Percentiles rank a stretch among this genome's conserved stretches.
These are phyloP conservation scores for Paragyromitra xinjiangensis DNA, from an alignment of 495 filamentous ascomycete species.

Conservation along the genomic window DNA sequence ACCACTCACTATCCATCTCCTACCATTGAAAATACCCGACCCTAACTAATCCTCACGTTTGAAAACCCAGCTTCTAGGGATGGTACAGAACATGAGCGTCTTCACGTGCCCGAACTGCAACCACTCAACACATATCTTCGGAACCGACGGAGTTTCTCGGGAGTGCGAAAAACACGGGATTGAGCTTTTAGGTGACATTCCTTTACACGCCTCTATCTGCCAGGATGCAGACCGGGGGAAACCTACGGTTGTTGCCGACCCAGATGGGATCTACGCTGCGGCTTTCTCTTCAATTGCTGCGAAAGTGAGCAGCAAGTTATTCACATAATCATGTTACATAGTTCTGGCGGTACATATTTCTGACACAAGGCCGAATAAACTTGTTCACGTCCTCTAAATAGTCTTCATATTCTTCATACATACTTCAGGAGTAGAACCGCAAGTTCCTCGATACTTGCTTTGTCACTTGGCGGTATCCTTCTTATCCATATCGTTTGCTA, in stretches of 20 bases:
- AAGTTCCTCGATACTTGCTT: neutral
- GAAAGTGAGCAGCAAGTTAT: constrained; percentile 65
- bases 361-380: neutral
- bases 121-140: constrained; percentile 80
- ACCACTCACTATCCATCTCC: neutral
- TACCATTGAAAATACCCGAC: neutral
- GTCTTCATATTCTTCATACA: neutral
- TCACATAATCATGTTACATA: constrained; percentile 8
- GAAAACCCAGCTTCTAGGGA: constrained; percentile 69
- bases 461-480: neutral
- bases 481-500: neutral
- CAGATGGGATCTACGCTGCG: constrained; percentile 71
- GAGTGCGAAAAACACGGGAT: constrained; percentile 73
- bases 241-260: constrained; percentile 89
- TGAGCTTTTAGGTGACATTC: constrained; percentile 85
- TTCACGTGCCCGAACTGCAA: constrained; percentile 84
- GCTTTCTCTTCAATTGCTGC: constrained; percentile 77
- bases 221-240: constrained; percentile 87
- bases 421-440: neutral
- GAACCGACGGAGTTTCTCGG: constrained; percentile 64
- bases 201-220: constrained; percentile 85
- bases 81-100: constrained; percentile 94
- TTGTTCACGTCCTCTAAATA: too few relatives aligned
- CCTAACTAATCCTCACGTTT: neutral
- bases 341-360: neutral